These are phyloP conservation scores for Penicillium turbatum DNA, from an alignment of 495 filamentous ascomycete genomes.

Conservation along the genomic window DNA sequence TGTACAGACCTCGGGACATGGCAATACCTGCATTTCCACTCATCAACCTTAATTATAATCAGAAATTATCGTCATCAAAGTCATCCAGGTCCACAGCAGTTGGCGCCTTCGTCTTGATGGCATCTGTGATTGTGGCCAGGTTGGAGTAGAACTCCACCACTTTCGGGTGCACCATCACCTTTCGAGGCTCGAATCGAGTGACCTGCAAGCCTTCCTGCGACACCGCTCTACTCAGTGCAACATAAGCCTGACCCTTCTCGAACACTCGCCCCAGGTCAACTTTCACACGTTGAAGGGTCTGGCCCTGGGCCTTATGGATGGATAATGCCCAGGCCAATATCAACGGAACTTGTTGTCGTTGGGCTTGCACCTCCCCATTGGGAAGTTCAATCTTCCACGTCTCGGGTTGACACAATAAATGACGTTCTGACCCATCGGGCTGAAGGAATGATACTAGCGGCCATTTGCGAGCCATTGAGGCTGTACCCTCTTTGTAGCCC, in stretches of 20 bases:
- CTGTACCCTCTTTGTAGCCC: constrained; percentile 34
- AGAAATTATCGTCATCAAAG: constrained; percentile 34
- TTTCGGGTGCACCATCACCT: constrained; percentile 90
- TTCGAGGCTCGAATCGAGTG: constrained; percentile 77
- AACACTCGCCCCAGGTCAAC: constrained; percentile 90
- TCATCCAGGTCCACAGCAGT: constrained; percentile 20
- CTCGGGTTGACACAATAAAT: constrained; percentile 79
- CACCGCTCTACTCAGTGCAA: constrained; percentile 69
- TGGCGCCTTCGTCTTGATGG: constrained; percentile 29
- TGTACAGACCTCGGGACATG: too few relatives aligned
- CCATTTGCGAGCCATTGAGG: constrained; percentile 49
- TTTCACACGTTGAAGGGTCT: constrained; percentile 91
- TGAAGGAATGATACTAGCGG: constrained; percentile 79
- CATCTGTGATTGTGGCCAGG: constrained; percentile 53
- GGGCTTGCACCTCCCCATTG: constrained; percentile 89
- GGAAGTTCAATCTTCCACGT: constrained; percentile 96
- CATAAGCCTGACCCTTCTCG: constrained; percentile 78
- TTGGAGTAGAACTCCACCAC: constrained; percentile 81
- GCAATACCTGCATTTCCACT: too few relatives aligned
- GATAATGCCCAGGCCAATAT: constrained; percentile 96
- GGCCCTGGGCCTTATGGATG: constrained; percentile 97
- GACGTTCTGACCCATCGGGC: constrained; percentile 70
- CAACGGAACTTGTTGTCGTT: constrained; percentile 58
- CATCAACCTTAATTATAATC: neutral
- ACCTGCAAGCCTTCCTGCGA: constrained; percentile 86